Conservation (phyloP, 768 basidiomycete genomes). For the Lyophyllum semitale region DNA sequence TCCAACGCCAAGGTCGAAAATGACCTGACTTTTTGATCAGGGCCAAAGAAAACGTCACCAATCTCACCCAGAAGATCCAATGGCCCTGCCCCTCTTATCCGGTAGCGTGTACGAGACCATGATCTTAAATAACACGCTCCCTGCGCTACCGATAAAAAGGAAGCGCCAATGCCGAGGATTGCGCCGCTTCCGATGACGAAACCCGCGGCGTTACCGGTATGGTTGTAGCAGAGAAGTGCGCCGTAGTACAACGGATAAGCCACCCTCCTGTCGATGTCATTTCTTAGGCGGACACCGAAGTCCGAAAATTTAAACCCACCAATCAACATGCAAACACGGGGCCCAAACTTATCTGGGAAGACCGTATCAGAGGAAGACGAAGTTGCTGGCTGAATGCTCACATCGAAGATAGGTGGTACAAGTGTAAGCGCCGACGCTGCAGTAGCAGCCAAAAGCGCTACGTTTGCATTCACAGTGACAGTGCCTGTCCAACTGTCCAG, state of each 20-base stretch:
- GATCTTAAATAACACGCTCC: constrained; percentile 23
- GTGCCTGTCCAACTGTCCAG: constrained; percentile 30
- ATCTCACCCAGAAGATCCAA: constrained; percentile 27
- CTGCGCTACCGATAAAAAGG: constrained; percentile 30
- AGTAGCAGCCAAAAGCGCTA: constrained; percentile 27
- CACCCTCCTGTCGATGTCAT: constrained; percentile 19
- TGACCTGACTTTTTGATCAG: constrained; percentile 14
- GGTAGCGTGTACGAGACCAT: constrained; percentile 31
- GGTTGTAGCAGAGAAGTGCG: constrained; percentile 28
- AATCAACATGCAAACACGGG: constrained; percentile 25
- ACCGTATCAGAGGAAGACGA: not conserved
- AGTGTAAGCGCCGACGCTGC: constrained; percentile 29
- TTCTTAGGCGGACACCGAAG: not conserved
- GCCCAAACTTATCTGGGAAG: constrained; percentile 26
- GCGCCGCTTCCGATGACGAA: constrained; percentile 30
- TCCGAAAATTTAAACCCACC: constrained; percentile 9
- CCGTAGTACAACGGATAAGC: constrained; percentile 30
- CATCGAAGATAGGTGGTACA: constrained; percentile 30
- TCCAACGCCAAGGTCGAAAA: constrained; percentile 30
- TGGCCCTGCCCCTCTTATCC: constrained; percentile 27
- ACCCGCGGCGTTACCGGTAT: constrained; percentile 26
- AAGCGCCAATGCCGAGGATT: constrained; percentile 28
- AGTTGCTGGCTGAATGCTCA: constrained; percentile 4
- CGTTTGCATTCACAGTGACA: constrained; percentile 30
- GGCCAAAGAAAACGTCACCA: not conserved